Conservation (phyloP, 257 asterid species). For the Fraxinus anomala region DNA sequence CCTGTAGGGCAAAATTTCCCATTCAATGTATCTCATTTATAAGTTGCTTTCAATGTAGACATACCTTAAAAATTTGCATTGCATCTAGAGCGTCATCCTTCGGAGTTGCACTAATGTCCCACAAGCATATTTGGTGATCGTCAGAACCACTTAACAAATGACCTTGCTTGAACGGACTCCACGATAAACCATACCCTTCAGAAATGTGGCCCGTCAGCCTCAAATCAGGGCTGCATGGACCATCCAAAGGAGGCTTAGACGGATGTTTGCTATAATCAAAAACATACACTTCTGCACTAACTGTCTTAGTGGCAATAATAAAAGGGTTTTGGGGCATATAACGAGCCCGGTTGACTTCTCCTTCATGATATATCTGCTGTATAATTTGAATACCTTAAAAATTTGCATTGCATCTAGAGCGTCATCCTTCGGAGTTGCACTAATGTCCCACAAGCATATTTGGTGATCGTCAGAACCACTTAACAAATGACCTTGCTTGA, state of each 20-base stretch:
- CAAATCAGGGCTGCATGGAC: constrained; percentile 90
- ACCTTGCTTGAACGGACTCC: constrained; percentile 92
- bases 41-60: neutral
- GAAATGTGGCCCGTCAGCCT: constrained; percentile 87
- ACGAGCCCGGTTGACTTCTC: constrained; percentile 96
- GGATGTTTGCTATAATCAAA: constrained; percentile 95
- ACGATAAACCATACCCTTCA: constrained; percentile 94
- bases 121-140: constrained; percentile 90
- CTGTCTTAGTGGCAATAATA: constrained; percentile 85
- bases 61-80: constrained; percentile 86
- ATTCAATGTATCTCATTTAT: neutral
- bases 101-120: constrained; percentile 91
- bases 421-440: constrained; percentile 77
- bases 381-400: constrained; percentile 86
- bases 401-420: constrained; percentile 85
- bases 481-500: constrained; percentile 81
- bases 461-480: constrained; percentile 98
- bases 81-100: constrained; percentile 81
- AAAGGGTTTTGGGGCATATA: constrained; percentile 91
- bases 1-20: neutral
- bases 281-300: constrained; percentile 88
- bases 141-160: constrained; percentile 92
- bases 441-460: constrained; percentile 95
- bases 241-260: constrained; percentile 88
- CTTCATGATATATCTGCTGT: constrained; percentile 94